These are phyloP conservation scores for Onygena corvina DNA, from an alignment of 2,329 filamentous ascomycete genomes.

Conservation along the genomic window DNA sequence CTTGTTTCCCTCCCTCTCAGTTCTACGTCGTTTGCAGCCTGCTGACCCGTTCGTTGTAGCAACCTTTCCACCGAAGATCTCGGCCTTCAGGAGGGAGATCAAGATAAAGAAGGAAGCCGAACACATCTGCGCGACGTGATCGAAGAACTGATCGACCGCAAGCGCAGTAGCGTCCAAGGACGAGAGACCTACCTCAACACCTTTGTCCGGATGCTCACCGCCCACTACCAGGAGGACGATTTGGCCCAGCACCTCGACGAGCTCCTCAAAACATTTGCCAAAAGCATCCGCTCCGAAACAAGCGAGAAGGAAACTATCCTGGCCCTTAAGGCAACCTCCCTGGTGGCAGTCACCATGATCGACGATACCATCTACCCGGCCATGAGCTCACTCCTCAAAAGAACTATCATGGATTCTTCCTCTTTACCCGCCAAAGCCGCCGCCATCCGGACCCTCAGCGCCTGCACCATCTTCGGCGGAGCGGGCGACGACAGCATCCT, in stretches of 20 bases:
- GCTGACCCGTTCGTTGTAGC: slow-evolving; percentile 26
- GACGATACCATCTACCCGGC: slow-evolving; percentile 55
- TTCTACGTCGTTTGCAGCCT: neutral
- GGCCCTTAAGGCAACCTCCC: slow-evolving; percentile 58
- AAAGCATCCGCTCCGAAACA: slow-evolving; percentile 56
- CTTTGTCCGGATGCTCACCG: slow-evolving; percentile 55
- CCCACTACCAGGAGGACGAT: slow-evolving; percentile 53
- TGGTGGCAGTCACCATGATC: slow-evolving; percentile 57
- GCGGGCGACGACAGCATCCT: slow-evolving; percentile 55
- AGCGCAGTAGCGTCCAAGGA: slow-evolving; percentile 61
- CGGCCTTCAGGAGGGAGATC: slow-evolving; percentile 6
- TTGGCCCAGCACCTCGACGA: slow-evolving; percentile 49
- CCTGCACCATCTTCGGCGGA: slow-evolving; percentile 65
- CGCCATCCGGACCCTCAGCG: slow-evolving; percentile 60
- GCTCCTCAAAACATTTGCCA: slow-evolving; percentile 53
- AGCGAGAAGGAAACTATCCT: slow-evolving; percentile 57
- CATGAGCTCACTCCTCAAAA: slow-evolving; percentile 47
- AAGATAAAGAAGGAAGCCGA: neutral
- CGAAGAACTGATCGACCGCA: slow-evolving; percentile 61
- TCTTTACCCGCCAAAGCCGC: slow-evolving; percentile 53
- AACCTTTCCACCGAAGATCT: slow-evolving; percentile 51
- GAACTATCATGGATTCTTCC: slow-evolving; percentile 53
- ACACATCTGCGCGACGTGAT: slow-evolving; percentile 50
- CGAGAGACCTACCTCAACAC: slow-evolving; percentile 53
- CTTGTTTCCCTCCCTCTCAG: neutral